Base-by-base conservation (phyloP, 371 early-diverging fungal species). In the Syncephalastrum racemosum region DNA sequence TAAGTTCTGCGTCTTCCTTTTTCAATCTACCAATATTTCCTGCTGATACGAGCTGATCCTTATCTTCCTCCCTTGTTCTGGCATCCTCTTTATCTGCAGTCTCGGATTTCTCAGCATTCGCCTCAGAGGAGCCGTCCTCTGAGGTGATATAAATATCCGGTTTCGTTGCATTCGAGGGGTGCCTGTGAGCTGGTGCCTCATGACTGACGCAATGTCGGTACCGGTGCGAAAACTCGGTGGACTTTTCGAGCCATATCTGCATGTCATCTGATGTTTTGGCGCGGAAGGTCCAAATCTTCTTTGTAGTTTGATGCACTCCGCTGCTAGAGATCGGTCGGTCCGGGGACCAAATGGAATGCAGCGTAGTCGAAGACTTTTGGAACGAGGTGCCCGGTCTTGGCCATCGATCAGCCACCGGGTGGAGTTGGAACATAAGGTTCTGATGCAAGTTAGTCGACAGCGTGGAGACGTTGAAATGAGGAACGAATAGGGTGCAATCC, bases 381-480 rank as follows among this genome's bases (percentile, higher is more conserved):
- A 53, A 27, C 2, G 62, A 56, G 8, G 58, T 45, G 1, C 41
- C 23, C 4, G 39, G 27, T 1, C 5, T n/a, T n/a, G 50, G 6
- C 36, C 12, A 12, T 8, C 36, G 36, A 12, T 31, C 36, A 31
- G 10, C 48, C 16, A 64, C 66, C 16, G 70, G 72, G 44, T 75
- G 70, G 16, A 75, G 50, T 27, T 72, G 66, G 45, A 75, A 75
- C 14, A 75, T 58, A 4, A 75, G 55, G 46, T 68, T 70, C 19
- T 75, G 70, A 49, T 75, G 76, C 16, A 71, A 39, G 42, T 75
- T 69, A 12, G 72, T 75, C 1, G 68, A 61, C 14, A 67, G 18
- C 1, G 76, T 66, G 10, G 70, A 67, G 0, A 75, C 73, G n/a
- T 67, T 73, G 46, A 63, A 76, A 19, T 76, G 69, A 12, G 73